Evolutionary conservation across 495 filamentous ascomycete species (phyloP).

Genomic region (Hyaloscypha variabilis): DNA sequence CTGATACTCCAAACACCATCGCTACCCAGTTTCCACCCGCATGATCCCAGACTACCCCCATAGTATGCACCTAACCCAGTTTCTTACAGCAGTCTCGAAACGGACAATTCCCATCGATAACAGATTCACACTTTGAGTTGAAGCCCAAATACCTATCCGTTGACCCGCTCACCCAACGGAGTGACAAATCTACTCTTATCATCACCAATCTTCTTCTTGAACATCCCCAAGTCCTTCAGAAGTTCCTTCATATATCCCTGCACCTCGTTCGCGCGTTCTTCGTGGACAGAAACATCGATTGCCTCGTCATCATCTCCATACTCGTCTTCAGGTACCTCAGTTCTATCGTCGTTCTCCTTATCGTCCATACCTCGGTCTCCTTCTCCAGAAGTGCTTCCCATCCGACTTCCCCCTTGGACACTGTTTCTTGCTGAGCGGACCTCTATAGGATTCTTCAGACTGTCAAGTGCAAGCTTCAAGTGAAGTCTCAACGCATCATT

Average conservation of each 20-base stretch:
- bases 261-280: constrained; percentile 58
- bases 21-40: constrained; percentile 16
- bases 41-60: background rate
- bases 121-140: background rate
- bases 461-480: constrained; percentile 82
- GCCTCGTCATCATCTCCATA: constrained; percentile 46
- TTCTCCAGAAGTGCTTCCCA: constrained; percentile 17
- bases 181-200: constrained; percentile 60
- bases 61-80: background rate
- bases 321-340: constrained; percentile 34
- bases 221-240: constrained; percentile 76
- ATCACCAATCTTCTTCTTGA: constrained; percentile 80
- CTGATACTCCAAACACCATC: constrained; percentile 28
- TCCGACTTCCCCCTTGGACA: constrained; percentile 34
- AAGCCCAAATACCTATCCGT: constrained; percentile 6
- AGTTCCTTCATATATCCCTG: constrained; percentile 71
- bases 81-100: background rate
- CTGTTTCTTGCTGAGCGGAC: constrained; percentile 28
- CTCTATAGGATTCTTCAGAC: constrained; percentile 82
- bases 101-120: background rate
- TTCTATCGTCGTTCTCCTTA: constrained; percentile 46
- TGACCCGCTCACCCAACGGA: constrained; percentile 26
- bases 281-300: constrained; percentile 46
- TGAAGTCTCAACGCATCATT: constrained; percentile 88
- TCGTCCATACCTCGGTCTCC: constrained; percentile 28